These are phyloP conservation scores for Amesomyces nigricolor DNA, from an alignment of 2,329 filamentous ascomycete species.

Conservation along the genomic window DNA sequence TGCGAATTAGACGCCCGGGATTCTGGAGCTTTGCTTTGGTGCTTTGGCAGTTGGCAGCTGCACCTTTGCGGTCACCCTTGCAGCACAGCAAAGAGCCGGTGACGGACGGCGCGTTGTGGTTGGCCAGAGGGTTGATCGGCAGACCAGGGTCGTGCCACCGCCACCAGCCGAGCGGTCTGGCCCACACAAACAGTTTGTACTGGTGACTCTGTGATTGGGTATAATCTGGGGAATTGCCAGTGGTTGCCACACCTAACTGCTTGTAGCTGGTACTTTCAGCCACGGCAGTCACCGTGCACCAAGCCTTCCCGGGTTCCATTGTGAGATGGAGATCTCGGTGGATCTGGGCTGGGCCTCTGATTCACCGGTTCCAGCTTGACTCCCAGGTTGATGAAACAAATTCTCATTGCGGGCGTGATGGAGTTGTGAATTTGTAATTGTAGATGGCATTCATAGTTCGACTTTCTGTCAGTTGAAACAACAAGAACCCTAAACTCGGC, in stretches of 20 bases:
- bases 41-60: neutral
- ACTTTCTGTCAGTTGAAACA: no score
- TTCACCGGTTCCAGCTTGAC: neutral
- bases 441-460: neutral
- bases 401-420: neutral
- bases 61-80: neutral
- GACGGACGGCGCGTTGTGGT: neutral
- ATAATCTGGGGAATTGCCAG: neutral
- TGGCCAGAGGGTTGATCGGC: neutral
- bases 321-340: neutral
- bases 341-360: neutral
- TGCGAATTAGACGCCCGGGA: neutral
- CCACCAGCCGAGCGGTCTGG: conserved; percentile 5
- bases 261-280: conserved; percentile 5
- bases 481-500: no score
- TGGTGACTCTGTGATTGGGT: neutral
- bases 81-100: neutral
- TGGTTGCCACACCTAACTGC: neutral
- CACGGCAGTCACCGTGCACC: neutral
- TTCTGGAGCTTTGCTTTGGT: neutral
- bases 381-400: neutral
- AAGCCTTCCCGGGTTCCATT: neutral
- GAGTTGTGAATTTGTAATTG: neutral
- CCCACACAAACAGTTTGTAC: conserved; percentile 2
- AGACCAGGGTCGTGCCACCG: neutral